Evolutionary conservation across 225 moss, liverwort and hornwort genomes (phyloP).

Genomic region (Bryoerythrophyllum caledonicum): DNA sequence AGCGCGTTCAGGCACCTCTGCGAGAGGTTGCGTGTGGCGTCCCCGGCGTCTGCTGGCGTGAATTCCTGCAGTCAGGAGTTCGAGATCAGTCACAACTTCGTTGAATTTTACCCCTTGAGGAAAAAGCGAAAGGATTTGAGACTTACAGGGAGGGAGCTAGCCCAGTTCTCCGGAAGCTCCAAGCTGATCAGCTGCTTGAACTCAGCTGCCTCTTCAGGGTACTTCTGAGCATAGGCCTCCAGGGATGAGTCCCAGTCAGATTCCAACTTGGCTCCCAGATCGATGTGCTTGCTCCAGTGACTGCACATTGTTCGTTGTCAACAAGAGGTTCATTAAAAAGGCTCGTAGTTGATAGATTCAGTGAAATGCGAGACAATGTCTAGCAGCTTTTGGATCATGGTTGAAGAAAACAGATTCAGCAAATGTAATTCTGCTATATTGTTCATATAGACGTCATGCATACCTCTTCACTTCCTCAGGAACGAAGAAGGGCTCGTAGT

Average conservation of each 20-base stretch:
- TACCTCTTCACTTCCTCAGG: conserved; percentile 76
- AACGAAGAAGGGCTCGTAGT: conserved; percentile 75
- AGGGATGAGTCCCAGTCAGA: conserved; percentile 60
- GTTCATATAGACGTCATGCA: neutral
- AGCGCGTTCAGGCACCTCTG: conserved; percentile 69
- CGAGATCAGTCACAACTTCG: no score
- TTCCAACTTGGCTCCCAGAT: conserved; percentile 47
- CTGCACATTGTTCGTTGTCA: conserved; percentile 21
- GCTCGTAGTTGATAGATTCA: neutral
- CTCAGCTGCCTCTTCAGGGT: conserved; percentile 71
- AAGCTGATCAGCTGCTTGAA: conserved; percentile 65
- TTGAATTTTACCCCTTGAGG: no score
- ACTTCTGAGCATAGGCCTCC: conserved; percentile 54
- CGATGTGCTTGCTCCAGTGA: conserved; percentile 74
- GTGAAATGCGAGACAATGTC: neutral
- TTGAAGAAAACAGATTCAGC: neutral
- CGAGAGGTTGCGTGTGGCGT: conserved; percentile 76
- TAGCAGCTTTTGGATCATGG: neutral
- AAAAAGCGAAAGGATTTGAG: neutral
- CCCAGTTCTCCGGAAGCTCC: conserved; percentile 58
- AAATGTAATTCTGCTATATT: neutral
- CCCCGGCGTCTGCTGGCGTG: conserved; percentile 55
- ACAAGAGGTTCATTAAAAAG: neutral
- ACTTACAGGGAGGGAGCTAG: conserved; percentile 64
- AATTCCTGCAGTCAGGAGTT: conserved; percentile 8